phyloP scores from a whole-genome alignment of 768 basidiomycete species.

The Sarcomyxa edulis region DNA sequence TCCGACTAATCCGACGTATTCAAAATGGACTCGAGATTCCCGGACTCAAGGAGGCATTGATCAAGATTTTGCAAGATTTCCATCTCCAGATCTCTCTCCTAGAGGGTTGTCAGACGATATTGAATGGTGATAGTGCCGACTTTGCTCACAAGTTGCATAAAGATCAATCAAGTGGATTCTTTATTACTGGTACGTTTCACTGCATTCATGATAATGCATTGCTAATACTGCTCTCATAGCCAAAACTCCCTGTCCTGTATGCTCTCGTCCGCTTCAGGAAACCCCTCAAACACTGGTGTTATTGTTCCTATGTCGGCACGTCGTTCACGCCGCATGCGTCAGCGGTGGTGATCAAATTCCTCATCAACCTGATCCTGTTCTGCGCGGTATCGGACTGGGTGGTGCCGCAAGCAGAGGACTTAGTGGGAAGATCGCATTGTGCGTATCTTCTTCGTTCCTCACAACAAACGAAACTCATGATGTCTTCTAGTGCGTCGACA shows the following conservation, averaged over 20 bases:
- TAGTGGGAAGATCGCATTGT: slow-evolving; percentile 80
- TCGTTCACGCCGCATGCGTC: slow-evolving; percentile 78
- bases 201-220: no score
- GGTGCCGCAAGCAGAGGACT: slow-evolving; percentile 36
- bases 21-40: slow-evolving; percentile 96
- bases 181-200: slow-evolving; percentile 58
- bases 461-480: neutral
- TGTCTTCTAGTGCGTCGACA: slow-evolving; percentile 54
- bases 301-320: slow-evolving; percentile 84
- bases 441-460: slow-evolving; percentile 23
- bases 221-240: no score
- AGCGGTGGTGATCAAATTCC: slow-evolving; percentile 63
- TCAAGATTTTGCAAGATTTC: slow-evolving; percentile 97
- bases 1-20: slow-evolving; percentile 90
- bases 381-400: slow-evolving; percentile 38
- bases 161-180: slow-evolving; percentile 78
- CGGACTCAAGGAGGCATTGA: slow-evolving; percentile 87
- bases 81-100: slow-evolving; percentile 90
- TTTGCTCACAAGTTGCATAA: slow-evolving; percentile 64
- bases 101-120: slow-evolving; percentile 86
- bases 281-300: slow-evolving; percentile 57
- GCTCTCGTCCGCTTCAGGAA: slow-evolving; percentile 52
- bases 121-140: slow-evolving; percentile 76
- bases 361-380: slow-evolving; percentile 47
- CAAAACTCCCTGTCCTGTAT: slow-evolving; percentile 62